These are phyloP conservation scores for Suillus variegatus DNA, from an alignment of 768 basidiomycete species.

Conservation along the genomic window DNA sequence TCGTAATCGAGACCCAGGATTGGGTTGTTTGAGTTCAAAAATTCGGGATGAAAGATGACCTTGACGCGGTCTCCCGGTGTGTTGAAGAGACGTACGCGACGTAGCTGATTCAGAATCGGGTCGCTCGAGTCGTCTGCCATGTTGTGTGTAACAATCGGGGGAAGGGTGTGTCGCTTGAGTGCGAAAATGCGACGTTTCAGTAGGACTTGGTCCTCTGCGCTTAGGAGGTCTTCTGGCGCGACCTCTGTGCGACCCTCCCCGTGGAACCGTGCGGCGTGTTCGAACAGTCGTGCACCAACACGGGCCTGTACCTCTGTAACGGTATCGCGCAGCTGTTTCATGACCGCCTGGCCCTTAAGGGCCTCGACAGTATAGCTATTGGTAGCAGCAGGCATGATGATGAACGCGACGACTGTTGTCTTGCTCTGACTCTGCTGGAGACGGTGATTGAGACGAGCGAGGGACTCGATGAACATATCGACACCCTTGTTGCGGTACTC, in stretches of 20 bases:
- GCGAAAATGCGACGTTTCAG: slow-evolving; percentile 97
- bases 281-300: slow-evolving; percentile 90
- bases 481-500: slow-evolving; percentile 99
- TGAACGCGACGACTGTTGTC: slow-evolving; percentile 93
- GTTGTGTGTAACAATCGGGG: slow-evolving; percentile 97
- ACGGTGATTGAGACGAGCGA: slow-evolving; percentile 80
- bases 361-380: slow-evolving; percentile 98
- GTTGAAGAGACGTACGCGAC: slow-evolving; percentile 94
- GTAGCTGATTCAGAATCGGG: slow-evolving; percentile 93
- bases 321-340: slow-evolving; percentile 93
- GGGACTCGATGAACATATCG: slow-evolving; percentile 98
- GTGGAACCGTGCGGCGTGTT: slow-evolving; percentile 90
- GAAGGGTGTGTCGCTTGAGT: slow-evolving; percentile 91
- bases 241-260: slow-evolving; percentile 81
- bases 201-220: slow-evolving; percentile 89
- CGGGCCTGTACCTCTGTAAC: slow-evolving; percentile 94
- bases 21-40: slow-evolving; percentile 96
- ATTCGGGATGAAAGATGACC: slow-evolving; percentile 97
- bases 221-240: slow-evolving; percentile 74
- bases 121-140: slow-evolving; percentile 94
- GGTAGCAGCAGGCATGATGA: slow-evolving; percentile 97
- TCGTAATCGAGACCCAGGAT: slow-evolving; percentile 98
- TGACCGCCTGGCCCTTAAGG: slow-evolving; percentile 95
- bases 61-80: slow-evolving; percentile 87
- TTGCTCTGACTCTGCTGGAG: slow-evolving; percentile 65